Evolutionary conservation across 805 yeast genomes (phyloP).

Genomic region (Candida nemodendra): DNA sequence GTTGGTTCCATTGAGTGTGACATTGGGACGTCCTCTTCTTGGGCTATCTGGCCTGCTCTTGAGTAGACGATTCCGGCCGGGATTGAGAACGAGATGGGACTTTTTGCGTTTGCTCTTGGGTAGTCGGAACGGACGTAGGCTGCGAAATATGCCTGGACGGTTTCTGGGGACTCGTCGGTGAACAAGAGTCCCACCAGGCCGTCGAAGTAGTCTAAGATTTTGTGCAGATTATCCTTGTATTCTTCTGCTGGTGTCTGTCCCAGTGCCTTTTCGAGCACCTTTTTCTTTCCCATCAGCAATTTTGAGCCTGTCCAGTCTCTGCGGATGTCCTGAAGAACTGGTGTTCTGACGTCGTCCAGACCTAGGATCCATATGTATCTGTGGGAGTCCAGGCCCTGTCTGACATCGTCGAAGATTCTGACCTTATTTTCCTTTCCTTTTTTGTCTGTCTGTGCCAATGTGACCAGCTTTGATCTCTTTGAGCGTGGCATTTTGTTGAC

Average conservation of each 20-base stretch:
- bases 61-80: conserved; percentile 93
- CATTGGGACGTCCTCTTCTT: conserved; percentile 94
- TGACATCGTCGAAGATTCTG: conserved; percentile 85
- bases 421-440: conserved; percentile 93
- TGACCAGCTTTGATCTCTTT: conserved; percentile 91
- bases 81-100: conserved; percentile 80
- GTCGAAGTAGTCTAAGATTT: conserved; percentile 57
- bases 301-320: conserved; percentile 91
- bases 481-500: conserved; percentile 95
- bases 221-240: conserved; percentile 78
- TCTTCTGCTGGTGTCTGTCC: conserved; percentile 89
- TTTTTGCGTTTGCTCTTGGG: conserved; percentile 82
- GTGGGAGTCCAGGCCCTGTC: conserved; percentile 74
- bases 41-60: conserved; percentile 89
- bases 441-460: conserved; percentile 93
- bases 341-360: conserved; percentile 91
- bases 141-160: conserved; percentile 85
- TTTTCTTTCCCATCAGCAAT: conserved; percentile 85
- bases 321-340: conserved; percentile 90
- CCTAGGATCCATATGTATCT: conserved; percentile 82
- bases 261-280: conserved; percentile 88
- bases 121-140: conserved; percentile 78
- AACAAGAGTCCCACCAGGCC: conserved; percentile 89
- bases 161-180: conserved; percentile 84
- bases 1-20: conserved; percentile 95